Evolutionary conservation across 1,284 basidiomycete genomes (phyloP).

Genomic region (Kwoniella shivajii): DNA sequence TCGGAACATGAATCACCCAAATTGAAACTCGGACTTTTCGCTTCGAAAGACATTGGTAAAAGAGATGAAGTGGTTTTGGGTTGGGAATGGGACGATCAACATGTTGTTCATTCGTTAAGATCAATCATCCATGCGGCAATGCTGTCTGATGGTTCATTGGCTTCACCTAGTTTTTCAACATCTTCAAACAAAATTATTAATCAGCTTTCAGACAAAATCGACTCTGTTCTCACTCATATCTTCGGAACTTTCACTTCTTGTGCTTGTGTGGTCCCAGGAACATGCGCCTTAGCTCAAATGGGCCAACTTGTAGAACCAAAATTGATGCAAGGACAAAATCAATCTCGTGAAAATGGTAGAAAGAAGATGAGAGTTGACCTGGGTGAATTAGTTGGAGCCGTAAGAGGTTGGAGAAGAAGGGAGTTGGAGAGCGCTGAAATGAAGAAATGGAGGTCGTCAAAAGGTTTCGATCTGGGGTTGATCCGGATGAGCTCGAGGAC

Average conservation of each 20-base stretch:
- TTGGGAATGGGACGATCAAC: conserved; percentile 96
- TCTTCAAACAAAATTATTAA: conserved; percentile 20
- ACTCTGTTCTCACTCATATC: conserved; percentile 70
- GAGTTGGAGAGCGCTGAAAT: conserved; percentile 44
- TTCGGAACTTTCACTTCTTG: conserved; percentile 74
- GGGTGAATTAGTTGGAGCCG: conserved; percentile 68
- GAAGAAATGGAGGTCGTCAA: conserved; percentile 26
- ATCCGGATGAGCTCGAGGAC: conserved; percentile 7
- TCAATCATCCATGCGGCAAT: conserved; percentile 28
- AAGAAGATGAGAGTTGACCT: conserved; percentile 57
- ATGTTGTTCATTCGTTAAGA: conserved; percentile 75
- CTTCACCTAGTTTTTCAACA: conserved; percentile 25
- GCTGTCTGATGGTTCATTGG: conserved; percentile 32
- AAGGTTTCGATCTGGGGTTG: conserved; percentile 6
- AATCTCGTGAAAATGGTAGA: conserved; percentile 11
- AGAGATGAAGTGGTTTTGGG: conserved; percentile 87
- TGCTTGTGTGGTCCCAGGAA: conserved; percentile 67
- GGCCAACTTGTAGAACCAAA: conserved; percentile 60
- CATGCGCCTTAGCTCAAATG: conserved; percentile 70
- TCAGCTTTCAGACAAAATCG: conserved; percentile 62
- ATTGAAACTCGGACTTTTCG: conserved; percentile 81
- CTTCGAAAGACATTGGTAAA: conserved; percentile 71
- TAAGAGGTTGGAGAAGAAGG: conserved; percentile 63
- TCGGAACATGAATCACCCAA: conserved; percentile 45
- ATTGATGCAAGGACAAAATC: conserved; percentile 19